phyloP scores from a whole-genome alignment of 352 stramenopile species.

The Phytophthora litchii region DNA sequence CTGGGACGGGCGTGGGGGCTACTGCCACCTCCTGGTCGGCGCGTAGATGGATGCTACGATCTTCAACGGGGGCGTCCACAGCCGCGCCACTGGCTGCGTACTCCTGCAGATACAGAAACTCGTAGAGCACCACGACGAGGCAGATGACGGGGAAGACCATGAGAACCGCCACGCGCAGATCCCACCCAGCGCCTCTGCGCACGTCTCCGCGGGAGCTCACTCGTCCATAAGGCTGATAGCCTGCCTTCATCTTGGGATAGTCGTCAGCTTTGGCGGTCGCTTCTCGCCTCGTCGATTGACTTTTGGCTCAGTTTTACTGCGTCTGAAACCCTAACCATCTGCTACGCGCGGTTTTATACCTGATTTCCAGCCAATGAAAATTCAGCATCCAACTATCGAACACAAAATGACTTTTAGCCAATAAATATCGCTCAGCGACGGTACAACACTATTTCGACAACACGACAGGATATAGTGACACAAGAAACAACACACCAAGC shows the following conservation, averaged over 20 bases:
- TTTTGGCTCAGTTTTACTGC: slow-evolving; percentile 6
- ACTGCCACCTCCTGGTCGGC: slow-evolving; percentile 25
- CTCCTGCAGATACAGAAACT: slow-evolving; percentile 81
- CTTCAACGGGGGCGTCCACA: slow-evolving; percentile 31
- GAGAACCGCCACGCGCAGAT: slow-evolving; percentile 63
- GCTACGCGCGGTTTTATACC: no score
- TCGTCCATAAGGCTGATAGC: slow-evolving; percentile 58
- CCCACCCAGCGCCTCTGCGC: slow-evolving; percentile 45
- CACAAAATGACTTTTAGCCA: no score
- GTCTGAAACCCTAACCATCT: no score
- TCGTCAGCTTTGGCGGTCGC: background rate
- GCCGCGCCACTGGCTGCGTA: slow-evolving; percentile 50
- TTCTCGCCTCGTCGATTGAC: slow-evolving; percentile 16
- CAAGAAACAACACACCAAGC: no score
- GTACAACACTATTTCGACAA: no score
- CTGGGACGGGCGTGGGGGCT: slow-evolving; percentile 3
- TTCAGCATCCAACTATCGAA: no score
- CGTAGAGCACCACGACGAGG: slow-evolving; percentile 78
- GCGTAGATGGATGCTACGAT: slow-evolving; percentile 37
- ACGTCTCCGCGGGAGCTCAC: slow-evolving; percentile 57
- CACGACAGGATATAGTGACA: no score
- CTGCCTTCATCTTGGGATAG: slow-evolving; percentile 24
- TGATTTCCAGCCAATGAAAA: no score
- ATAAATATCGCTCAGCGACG: no score
- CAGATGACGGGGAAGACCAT: slow-evolving; percentile 74